A percentile compares a stretch with the other conserved stretches of the same genome.
Conservation (phyloP, 345 rosid species). For the Litchi chinensis region DNA sequence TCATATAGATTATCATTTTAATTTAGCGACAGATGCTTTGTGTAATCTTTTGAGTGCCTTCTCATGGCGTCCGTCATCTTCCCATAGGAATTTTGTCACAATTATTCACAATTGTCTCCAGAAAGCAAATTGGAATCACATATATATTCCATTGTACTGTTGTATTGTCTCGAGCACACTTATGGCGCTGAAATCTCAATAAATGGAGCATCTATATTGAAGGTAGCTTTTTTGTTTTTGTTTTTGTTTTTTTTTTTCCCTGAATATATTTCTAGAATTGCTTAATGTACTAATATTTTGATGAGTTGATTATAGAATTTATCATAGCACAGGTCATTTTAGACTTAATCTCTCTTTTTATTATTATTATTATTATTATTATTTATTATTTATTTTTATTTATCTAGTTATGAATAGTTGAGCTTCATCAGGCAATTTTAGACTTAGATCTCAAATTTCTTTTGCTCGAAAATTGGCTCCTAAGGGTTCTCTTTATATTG, state of each 20-base stretch:
- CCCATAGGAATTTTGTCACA: slow-evolving; percentile 64
- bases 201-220: slow-evolving; percentile 54
- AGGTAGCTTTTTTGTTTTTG: too few species aligned
- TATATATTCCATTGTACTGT: slow-evolving; percentile 63
- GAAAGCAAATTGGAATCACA: slow-evolving; percentile 78
- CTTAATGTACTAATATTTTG: background rate
- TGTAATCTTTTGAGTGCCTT: slow-evolving; percentile 14
- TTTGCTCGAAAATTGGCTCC: background rate
- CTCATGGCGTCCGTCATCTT: slow-evolving; percentile 20
- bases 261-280: background rate
- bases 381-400: background rate
- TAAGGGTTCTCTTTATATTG: too few species aligned
- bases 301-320: background rate
- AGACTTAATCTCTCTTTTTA: too few species aligned
- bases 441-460: background rate
- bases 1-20: slow-evolving; percentile 5
- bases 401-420: background rate
- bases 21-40: background rate
- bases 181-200: slow-evolving; percentile 50
- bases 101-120: slow-evolving; percentile 53
- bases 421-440: background rate
- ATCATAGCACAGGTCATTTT: background rate
- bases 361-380: too few species aligned
- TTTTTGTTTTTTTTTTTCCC: slow-evolving; percentile 21
- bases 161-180: slow-evolving; percentile 62